Conservation (phyloP, 768 basidiomycete genomes). For the Tulasnella sp. region DNA sequence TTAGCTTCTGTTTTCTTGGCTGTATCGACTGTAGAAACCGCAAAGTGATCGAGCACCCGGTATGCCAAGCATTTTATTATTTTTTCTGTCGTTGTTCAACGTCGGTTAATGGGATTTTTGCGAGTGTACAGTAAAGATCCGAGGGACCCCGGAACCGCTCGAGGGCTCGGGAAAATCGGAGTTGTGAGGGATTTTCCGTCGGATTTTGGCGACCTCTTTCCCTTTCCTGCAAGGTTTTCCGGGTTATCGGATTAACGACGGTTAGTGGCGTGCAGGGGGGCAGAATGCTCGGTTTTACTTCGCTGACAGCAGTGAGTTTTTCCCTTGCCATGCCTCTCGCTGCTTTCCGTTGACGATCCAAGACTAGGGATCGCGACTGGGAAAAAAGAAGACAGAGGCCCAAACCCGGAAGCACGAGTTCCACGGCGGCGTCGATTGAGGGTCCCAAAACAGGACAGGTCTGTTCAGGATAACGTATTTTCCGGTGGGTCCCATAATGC, state of each 20-base stretch:
- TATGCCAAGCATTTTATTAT: too few species aligned
- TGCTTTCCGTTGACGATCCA: neutral
- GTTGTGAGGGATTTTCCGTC: neutral
- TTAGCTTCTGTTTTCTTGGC: too few species aligned
- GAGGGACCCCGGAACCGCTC: constrained; percentile 5
- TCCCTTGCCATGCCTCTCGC: neutral
- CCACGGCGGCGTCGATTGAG: neutral
- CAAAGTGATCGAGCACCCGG: too few species aligned
- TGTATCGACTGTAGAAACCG: too few species aligned
- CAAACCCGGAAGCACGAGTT: too few species aligned
- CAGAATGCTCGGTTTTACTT: too few species aligned
- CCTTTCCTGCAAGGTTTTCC: neutral
- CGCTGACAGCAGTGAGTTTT: too few species aligned
- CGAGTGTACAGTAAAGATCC: neutral
- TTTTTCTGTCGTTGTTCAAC: neutral
- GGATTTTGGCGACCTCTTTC: neutral
- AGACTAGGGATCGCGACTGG: neutral
- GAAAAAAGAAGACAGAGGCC: too few species aligned
- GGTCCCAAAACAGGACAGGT: neutral
- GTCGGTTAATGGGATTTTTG: neutral
- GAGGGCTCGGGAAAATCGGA: neutral
- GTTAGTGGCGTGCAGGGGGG: too few species aligned
- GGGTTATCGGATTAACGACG: neutral
- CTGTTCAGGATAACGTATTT: neutral
- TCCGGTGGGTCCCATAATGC: neutral